Conservation (phyloP, 2,329 filamentous ascomycete species). For the Metarhizium guizhouense region DNA sequence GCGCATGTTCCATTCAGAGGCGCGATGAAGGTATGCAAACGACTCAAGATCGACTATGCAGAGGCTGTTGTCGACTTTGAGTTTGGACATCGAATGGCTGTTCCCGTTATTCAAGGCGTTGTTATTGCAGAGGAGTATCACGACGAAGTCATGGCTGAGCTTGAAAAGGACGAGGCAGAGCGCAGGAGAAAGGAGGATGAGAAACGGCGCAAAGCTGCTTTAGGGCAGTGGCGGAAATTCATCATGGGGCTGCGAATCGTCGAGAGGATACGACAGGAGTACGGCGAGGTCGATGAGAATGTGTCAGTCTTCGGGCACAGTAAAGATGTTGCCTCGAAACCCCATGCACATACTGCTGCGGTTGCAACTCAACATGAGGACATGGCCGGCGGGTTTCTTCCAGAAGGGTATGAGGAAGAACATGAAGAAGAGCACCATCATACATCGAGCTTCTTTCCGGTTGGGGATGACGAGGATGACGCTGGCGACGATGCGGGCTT, state of each 20-base stretch:
- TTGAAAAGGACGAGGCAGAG: conserved; percentile 70
- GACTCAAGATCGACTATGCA: conserved; percentile 77
- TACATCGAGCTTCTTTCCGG: conserved; percentile 40
- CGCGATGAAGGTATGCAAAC: conserved; percentile 71
- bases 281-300: conserved; percentile 51
- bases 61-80: conserved; percentile 96
- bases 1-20: conserved; percentile 75
- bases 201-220: conserved; percentile 64
- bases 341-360: conserved; percentile 11
- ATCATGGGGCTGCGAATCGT: conserved; percentile 77
- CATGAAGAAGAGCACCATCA: conserved; percentile 26
- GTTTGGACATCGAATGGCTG: conserved; percentile 88
- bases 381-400: conserved; percentile 53
- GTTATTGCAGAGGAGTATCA: conserved; percentile 79
- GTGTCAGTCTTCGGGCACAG: conserved; percentile 48
- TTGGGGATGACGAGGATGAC: conserved; percentile 33
- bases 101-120: conserved; percentile 84
- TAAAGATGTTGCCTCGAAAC: conserved; percentile 8
- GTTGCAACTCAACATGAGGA: conserved; percentile 32
- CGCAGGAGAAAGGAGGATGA: conserved; percentile 70
- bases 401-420: conserved; percentile 44
- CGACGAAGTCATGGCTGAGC: conserved; percentile 64
- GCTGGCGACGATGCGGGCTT: conserved; percentile 23
- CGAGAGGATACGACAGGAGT: conserved; percentile 66
- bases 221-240: conserved; percentile 79